These are phyloP conservation scores for Bullera alba DNA, from an alignment of 768 basidiomycete species.

Conservation along the genomic window DNA sequence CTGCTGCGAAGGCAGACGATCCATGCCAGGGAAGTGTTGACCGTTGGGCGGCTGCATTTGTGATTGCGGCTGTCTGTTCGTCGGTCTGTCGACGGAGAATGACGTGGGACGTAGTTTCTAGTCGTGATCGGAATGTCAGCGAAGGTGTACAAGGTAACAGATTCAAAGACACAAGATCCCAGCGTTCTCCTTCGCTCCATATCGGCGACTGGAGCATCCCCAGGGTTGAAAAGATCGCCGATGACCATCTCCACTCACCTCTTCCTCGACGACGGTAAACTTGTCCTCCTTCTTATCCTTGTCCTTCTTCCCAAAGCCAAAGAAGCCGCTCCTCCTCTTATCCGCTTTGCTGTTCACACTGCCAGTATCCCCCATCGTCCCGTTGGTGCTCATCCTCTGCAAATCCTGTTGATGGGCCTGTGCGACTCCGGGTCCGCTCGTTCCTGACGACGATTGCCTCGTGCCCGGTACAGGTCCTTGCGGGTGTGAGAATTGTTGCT, in stretches of 20 bases:
- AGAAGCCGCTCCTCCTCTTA: constrained; percentile 35
- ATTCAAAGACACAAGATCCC: no score
- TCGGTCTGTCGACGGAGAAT: constrained; percentile 17
- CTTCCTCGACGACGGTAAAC: constrained; percentile 4
- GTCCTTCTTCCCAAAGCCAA: constrained; percentile 29
- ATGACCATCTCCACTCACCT: constrained; percentile 14
- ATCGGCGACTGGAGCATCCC: no score
- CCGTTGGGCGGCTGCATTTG: background rate
- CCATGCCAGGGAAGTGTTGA: background rate
- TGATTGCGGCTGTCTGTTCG: no score
- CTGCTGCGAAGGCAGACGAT: background rate
- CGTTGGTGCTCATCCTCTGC: background rate
- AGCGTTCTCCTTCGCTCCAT: no score
- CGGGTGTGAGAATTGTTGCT: no score
- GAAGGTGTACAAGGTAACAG: no score
- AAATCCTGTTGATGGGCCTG: constrained; percentile 3
- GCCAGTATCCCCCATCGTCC: constrained; percentile 2
- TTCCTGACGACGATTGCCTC: no score
- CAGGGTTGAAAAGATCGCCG: no score
- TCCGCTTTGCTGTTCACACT: constrained; percentile 10
- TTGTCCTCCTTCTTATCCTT: constrained; percentile 19
- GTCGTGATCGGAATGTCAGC: background rate
- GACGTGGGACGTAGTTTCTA: constrained; percentile 15
- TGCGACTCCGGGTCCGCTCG: no score
- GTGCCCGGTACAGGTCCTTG: no score